Percentiles rank a stretch among this genome's conserved stretches.
Conservation (phyloP, 1,284 basidiomycete species). For the Pseudozyma sp. region DNA sequence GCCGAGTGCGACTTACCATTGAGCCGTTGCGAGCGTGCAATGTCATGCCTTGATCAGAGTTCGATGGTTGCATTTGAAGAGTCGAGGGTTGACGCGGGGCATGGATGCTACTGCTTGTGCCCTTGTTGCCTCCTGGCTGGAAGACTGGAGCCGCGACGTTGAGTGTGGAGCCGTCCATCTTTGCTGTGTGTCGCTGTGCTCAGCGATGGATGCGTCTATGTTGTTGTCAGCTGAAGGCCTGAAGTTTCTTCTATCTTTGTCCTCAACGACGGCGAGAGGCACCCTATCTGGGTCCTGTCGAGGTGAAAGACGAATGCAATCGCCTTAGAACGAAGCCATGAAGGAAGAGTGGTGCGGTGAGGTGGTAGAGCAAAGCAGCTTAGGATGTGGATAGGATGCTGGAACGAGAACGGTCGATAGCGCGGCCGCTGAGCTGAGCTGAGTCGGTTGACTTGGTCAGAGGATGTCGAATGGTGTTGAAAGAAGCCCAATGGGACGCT, state of each 20-base stretch:
- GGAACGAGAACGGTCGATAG: not conserved
- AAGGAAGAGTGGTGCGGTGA: not conserved
- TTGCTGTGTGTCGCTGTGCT: not conserved
- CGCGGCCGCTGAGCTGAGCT: not conserved
- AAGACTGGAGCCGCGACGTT: conserved; percentile 45
- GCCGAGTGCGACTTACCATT: conserved; percentile 4
- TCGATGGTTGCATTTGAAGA: not conserved
- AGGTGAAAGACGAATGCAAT: not conserved
- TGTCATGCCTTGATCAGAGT: conserved; percentile 8
- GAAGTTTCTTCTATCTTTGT: too few relatives aligned
- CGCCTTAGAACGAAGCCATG: conserved; percentile 5
- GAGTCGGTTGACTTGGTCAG: not conserved
- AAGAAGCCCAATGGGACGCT: too few relatives aligned
- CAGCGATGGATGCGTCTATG: not conserved
- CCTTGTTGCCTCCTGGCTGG: conserved; percentile 12
- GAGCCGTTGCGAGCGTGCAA: conserved; percentile 6
- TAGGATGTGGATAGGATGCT: not conserved
- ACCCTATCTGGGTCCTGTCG: too few relatives aligned
- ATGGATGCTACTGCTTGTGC: not conserved
- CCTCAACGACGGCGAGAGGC: too few relatives aligned
- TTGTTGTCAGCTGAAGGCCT: too few relatives aligned
- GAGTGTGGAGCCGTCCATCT: conserved; percentile 36
- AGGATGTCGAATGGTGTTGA: too few relatives aligned
- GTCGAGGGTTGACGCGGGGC: conserved; percentile 17
- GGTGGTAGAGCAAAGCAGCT: not conserved